Evolutionary conservation across 108 stramenopile genomes (phyloP).

Genomic region (Cyclotella sp.): DNA sequence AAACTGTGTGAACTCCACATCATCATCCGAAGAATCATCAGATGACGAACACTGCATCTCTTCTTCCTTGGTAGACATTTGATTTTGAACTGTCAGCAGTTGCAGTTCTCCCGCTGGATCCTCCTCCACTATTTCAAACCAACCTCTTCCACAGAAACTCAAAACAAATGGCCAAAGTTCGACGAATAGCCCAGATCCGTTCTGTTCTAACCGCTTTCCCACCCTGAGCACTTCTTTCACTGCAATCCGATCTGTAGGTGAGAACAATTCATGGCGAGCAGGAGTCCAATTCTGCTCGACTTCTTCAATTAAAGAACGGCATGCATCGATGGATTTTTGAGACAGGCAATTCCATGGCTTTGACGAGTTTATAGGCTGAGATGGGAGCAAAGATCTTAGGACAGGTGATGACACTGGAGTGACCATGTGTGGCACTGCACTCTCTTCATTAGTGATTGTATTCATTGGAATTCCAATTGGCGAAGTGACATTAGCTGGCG

Average conservation of each 20-base stretch:
- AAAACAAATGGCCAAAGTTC: conserved; percentile 84
- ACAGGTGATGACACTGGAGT: conserved; percentile 86
- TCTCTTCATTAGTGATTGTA: neutral
- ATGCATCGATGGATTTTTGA: conserved; percentile 84
- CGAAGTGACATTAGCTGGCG: conserved; percentile 8
- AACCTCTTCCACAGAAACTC: conserved; percentile 85
- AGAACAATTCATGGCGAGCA: conserved; percentile 74
- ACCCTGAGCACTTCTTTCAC: conserved; percentile 79
- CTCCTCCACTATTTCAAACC: conserved; percentile 69
- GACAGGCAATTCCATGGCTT: conserved; percentile 93
- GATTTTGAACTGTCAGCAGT: neutral
- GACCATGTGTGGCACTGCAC: conserved; percentile 18
- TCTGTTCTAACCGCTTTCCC: conserved; percentile 82
- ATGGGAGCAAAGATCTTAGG: conserved; percentile 79
- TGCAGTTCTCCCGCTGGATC: conserved; percentile 6
- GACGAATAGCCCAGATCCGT: conserved; percentile 70
- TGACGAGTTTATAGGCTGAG: conserved; percentile 75
- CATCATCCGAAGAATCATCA: conserved; percentile 29
- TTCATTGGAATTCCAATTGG: conserved; percentile 38
- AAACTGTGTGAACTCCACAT: conserved; percentile 51
- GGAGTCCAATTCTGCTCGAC: conserved; percentile 85
- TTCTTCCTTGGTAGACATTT: conserved; percentile 16
- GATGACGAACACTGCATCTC: conserved; percentile 32
- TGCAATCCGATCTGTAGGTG: conserved; percentile 76
- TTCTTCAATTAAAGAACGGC: conserved; percentile 69